A percentile compares a stretch with the other conserved stretches of the same genome.
Evolutionary conservation across 1,139 yeast genomes (phyloP).

Genomic region (Yamadazyma conglobata): DNA sequence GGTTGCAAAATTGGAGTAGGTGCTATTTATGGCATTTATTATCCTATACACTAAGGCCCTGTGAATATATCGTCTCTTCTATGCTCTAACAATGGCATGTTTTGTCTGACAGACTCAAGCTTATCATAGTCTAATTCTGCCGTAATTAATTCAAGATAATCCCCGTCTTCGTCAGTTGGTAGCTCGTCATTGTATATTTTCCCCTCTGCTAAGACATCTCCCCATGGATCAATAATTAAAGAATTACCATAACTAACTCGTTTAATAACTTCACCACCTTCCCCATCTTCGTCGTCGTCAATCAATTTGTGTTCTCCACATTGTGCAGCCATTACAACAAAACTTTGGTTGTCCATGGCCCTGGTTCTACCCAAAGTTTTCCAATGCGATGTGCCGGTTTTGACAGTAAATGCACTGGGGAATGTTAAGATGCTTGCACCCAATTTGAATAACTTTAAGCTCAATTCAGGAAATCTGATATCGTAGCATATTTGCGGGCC

Average conservation of each 20-base stretch:
- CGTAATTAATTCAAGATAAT: slow-evolving; percentile 50
- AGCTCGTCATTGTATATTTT: slow-evolving; percentile 26
- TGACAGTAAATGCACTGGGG: slow-evolving; percentile 90
- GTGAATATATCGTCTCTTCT: slow-evolving; percentile 36
- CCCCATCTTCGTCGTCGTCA: slow-evolving; percentile 23
- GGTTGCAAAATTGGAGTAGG: slow-evolving; percentile 4
- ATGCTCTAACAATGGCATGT: slow-evolving; percentile 76
- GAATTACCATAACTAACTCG: slow-evolving; percentile 81
- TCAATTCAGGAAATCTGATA: slow-evolving; percentile 82
- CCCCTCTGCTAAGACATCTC: slow-evolving; percentile 65
- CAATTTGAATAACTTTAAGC: slow-evolving; percentile 54
- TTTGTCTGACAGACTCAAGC: slow-evolving; percentile 48
- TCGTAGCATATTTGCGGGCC: slow-evolving; percentile 87
- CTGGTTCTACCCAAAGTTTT: slow-evolving; percentile 71
- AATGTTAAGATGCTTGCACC: slow-evolving; percentile 80
- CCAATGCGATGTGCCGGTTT: slow-evolving; percentile 94
- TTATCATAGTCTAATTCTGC: slow-evolving; percentile 66
- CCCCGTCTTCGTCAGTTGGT: slow-evolving; percentile 41
- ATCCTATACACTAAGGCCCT: slow-evolving; percentile 2
- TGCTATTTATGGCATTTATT: slow-evolving; percentile 1
- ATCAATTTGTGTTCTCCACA: slow-evolving; percentile 65
- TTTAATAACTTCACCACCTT: slow-evolving; percentile 27
- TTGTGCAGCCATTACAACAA: slow-evolving; percentile 89
- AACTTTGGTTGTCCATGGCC: slow-evolving; percentile 86
- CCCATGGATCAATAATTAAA: slow-evolving; percentile 89